Percentiles rank a stretch among this genome's conserved stretches.
phyloP scores from a whole-genome alignment of 2,329 filamentous ascomycete species.

The Ascochyta koolunga region DNA sequence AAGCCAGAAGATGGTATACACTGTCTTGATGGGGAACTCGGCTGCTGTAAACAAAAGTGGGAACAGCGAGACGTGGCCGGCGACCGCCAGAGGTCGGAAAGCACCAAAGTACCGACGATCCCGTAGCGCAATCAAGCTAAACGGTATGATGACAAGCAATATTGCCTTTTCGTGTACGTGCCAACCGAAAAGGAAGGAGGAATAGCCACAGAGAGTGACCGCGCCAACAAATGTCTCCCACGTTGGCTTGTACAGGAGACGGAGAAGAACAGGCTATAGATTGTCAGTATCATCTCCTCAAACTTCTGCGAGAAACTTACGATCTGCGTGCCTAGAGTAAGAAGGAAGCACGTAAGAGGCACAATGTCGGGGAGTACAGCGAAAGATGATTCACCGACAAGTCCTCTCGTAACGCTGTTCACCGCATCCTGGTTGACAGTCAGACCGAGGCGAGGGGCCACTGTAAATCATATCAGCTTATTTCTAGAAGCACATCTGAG shows the following conservation, averaged over 20 bases:
- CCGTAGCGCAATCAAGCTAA: constrained; percentile 87
- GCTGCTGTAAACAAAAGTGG: constrained; percentile 89
- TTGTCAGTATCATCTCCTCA: constrained; percentile 12
- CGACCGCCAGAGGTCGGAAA: constrained; percentile 88
- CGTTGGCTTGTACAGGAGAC: constrained; percentile 78
- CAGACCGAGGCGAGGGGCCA: constrained; percentile 81
- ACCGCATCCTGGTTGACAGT: constrained; percentile 75
- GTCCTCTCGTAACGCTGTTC: constrained; percentile 86
- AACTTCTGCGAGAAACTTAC: constrained; percentile 48
- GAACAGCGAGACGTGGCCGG: constrained; percentile 94
- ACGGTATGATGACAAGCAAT: constrained; percentile 90
- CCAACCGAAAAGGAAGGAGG: constrained; percentile 97
- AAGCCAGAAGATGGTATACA: constrained; percentile 93
- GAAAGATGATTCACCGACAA: constrained; percentile 93
- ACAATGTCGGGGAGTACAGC: constrained; percentile 89
- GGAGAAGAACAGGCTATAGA: constrained; percentile 64
- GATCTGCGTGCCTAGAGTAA: constrained; percentile 83
- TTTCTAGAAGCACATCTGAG: not conserved
- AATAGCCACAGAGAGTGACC: constrained; percentile 90
- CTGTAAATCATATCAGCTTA: constrained; percentile 53
- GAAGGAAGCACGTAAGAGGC: constrained; percentile 76
- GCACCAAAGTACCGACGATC: constrained; percentile 90
- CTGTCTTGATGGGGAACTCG: constrained; percentile 92
- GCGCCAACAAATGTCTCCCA: constrained; percentile 91
- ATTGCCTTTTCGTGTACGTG: constrained; percentile 99